Conservation (phyloP, 305 asterid species). For the Solanum chacoense region DNA sequence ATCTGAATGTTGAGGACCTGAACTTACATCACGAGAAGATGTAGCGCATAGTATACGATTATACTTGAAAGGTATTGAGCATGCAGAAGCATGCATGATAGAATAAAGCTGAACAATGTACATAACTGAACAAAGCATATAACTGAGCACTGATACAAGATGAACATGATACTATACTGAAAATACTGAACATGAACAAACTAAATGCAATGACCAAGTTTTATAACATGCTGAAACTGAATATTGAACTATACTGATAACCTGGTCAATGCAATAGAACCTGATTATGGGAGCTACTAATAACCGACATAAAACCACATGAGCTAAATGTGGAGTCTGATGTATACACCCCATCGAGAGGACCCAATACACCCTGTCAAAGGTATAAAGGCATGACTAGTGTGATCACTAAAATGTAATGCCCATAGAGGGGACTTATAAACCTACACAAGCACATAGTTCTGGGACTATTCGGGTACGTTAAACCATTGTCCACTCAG, state of each 20-base stretch:
- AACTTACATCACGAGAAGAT: not conserved
- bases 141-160: not conserved
- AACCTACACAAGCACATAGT: not conserved
- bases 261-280: not conserved
- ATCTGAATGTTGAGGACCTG: not conserved
- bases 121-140: too few species aligned
- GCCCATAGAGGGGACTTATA: not conserved
- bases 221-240: not conserved
- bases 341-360: not conserved
- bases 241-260: not conserved
- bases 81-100: too few species aligned
- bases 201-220: not conserved
- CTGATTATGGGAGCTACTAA: not conserved
- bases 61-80: too few species aligned
- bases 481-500: not conserved
- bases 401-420: not conserved
- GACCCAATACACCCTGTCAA: not conserved
- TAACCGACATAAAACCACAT: not conserved
- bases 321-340: not conserved
- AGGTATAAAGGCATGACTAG: not conserved
- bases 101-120: too few species aligned
- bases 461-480: not conserved
- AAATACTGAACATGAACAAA: too few species aligned
- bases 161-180: not conserved
- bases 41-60: not conserved